Evolutionary conservation across 164 flowering plant genomes (phyloP).

Genomic region (Liriodendron chinense): DNA sequence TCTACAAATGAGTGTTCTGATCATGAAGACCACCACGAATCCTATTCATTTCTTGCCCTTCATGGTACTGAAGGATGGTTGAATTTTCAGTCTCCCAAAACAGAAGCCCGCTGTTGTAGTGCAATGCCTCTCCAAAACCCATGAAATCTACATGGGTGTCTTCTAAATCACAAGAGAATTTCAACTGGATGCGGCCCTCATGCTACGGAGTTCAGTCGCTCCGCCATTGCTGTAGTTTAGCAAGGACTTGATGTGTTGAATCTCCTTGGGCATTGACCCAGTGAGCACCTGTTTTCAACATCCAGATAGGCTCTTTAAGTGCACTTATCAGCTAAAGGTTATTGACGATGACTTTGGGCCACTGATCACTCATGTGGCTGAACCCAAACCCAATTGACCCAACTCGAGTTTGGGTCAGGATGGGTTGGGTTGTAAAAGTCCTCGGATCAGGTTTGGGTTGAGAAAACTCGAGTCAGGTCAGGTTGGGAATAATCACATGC

Average conservation of each 20-base stretch:
- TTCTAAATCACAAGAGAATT: neutral
- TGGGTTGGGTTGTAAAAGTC: too few species aligned
- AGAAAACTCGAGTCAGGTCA: too few species aligned
- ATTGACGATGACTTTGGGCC: neutral
- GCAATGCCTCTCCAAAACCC: neutral
- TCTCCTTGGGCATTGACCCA: constrained; percentile 88
- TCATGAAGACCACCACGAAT: neutral
- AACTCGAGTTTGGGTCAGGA: too few species aligned
- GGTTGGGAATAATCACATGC: too few species aligned
- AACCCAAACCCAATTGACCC: too few species aligned
- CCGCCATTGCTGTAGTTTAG: constrained; percentile 43
- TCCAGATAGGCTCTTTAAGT: neutral
- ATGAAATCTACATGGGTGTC: neutral
- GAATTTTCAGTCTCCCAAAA: neutral
- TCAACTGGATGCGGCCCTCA: constrained; percentile 34
- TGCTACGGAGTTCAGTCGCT: constrained; percentile 23
- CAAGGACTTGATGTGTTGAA: constrained; percentile 71
- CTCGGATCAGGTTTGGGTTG: too few species aligned
- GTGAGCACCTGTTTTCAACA: constrained; percentile 70
- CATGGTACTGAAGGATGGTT: neutral
- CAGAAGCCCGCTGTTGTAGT: neutral
- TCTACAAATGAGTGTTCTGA: too few species aligned
- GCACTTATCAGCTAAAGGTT: neutral
- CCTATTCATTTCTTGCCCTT: neutral
- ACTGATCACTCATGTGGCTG: too few species aligned